A percentile compares a stretch with the other conserved stretches of the same genome.
Evolutionary conservation across 2,329 filamentous ascomycete genomes (phyloP).

Genomic region (Leptodontidium sp.): DNA sequence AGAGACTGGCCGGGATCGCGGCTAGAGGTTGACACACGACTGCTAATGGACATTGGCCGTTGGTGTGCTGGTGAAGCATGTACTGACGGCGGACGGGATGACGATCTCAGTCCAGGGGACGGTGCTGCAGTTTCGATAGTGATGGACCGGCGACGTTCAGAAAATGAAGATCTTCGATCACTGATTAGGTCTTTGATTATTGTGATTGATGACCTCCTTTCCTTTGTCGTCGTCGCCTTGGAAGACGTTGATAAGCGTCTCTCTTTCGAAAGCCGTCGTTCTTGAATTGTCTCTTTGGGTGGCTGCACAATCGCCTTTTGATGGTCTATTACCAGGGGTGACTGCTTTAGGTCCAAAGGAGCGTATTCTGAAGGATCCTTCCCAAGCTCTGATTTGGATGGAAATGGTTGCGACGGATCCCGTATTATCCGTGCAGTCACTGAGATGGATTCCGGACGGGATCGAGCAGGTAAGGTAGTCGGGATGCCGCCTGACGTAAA

Average conservation of each 20-base stretch:
- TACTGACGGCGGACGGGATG: constrained; percentile 55
- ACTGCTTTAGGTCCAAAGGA: constrained; percentile 64
- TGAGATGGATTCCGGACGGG: constrained; percentile 79
- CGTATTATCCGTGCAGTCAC: constrained; percentile 87
- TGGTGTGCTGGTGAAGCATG: constrained; percentile 57
- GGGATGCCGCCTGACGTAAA: constrained; percentile 37
- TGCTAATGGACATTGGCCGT: constrained; percentile 72
- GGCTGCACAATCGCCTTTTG: constrained; percentile 50
- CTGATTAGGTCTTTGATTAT: constrained; percentile 64
- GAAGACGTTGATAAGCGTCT: constrained; percentile 40
- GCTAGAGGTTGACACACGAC: constrained; percentile 55
- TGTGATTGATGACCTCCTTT: constrained; percentile 65
- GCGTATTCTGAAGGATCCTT: constrained; percentile 53
- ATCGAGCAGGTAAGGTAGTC: constrained; percentile 48
- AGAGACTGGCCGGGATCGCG: constrained; percentile 37
- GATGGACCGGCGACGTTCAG: constrained; percentile 53
- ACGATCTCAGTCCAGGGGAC: constrained; percentile 52
- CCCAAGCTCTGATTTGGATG: constrained; percentile 52
- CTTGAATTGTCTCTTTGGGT: constrained; percentile 56
- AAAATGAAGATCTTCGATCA: constrained; percentile 61
- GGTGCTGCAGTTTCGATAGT: constrained; percentile 54
- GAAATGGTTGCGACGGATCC: constrained; percentile 59
- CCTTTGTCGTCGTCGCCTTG: constrained; percentile 38
- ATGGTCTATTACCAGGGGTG: constrained; percentile 65
- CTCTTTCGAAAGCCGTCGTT: constrained; percentile 55